phyloP scores from a whole-genome alignment of 1,284 basidiomycete species.

The Cryptococcus depauperatus region DNA sequence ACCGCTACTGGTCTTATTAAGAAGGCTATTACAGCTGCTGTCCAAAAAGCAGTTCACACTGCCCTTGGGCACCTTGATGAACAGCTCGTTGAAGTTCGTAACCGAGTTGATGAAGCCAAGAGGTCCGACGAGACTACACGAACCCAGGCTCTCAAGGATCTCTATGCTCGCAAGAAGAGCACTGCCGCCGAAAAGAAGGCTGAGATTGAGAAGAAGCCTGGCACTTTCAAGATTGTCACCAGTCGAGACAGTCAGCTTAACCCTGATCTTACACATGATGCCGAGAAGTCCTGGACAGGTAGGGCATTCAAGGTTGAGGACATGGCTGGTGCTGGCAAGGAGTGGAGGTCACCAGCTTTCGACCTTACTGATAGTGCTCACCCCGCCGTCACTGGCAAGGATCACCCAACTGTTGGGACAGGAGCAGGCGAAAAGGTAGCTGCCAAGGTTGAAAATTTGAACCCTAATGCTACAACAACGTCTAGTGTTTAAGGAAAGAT shows the following conservation, averaged over 20 bases:
- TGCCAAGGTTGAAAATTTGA: not conserved
- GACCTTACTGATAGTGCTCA: constrained; percentile 28
- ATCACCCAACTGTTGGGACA: constrained; percentile 22
- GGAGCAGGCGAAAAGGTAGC: constrained; percentile 16
- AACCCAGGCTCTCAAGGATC: constrained; percentile 60
- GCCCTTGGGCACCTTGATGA: constrained; percentile 67
- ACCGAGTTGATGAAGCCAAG: constrained; percentile 60
- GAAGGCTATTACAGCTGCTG: constrained; percentile 78
- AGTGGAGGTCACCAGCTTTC: constrained; percentile 42
- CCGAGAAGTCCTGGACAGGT: constrained; percentile 28
- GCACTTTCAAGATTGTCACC: constrained; percentile 37
- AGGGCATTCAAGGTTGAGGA: constrained; percentile 35
- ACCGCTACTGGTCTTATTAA: constrained; percentile 62
- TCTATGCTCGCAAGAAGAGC: constrained; percentile 48
- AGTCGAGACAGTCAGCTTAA: constrained; percentile 28
- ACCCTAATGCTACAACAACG: not conserved
- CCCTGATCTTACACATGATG: constrained; percentile 27
- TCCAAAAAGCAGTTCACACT: constrained; percentile 66
- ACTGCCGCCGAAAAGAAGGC: constrained; percentile 40
- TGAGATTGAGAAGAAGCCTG: constrained; percentile 36
- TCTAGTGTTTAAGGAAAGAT: not conserved
- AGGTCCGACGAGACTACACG: constrained; percentile 50
- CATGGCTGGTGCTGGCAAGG: constrained; percentile 24
- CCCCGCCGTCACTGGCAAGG: constrained; percentile 35
- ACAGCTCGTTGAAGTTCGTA: constrained; percentile 58